Evolutionary conservation across 1,284 basidiomycete genomes (phyloP).

Genomic region (Malassezia caprae): DNA sequence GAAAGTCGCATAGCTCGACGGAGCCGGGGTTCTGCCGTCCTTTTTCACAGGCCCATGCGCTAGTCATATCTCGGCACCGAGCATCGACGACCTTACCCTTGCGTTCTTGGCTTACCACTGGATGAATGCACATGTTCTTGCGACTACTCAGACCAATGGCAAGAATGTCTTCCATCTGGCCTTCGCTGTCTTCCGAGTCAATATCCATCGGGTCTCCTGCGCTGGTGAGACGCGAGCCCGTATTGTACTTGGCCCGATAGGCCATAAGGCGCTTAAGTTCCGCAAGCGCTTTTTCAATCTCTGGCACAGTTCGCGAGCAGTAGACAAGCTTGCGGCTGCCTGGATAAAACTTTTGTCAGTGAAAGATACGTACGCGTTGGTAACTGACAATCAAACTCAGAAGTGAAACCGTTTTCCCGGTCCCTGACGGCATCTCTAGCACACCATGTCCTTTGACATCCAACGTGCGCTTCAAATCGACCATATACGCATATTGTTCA

Average conservation of each 20-base stretch:
- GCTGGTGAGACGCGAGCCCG: conserved; percentile 48
- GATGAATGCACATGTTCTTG: conserved; percentile 93
- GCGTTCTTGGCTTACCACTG: conserved; percentile 90
- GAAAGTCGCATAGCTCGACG: conserved; percentile 84
- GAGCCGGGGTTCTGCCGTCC: conserved; percentile 79
- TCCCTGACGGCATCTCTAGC: conserved; percentile 98
- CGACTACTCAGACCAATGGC: conserved; percentile 88
- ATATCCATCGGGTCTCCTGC: conserved; percentile 58
- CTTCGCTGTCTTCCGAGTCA: conserved; percentile 53
- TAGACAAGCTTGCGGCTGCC: conserved; percentile 90
- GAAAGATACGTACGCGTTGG: conserved; percentile 67
- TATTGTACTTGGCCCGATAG: conserved; percentile 56
- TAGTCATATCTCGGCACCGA: conserved; percentile 88
- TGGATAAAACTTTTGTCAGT: conserved; percentile 59
- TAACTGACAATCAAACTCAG: conserved; percentile 94
- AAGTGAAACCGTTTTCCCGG: conserved; percentile 95
- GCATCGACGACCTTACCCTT: conserved; percentile 97
- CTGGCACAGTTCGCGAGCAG: conserved; percentile 98
- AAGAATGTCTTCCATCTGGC: conserved; percentile 57
- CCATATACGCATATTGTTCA: conserved; percentile 99
- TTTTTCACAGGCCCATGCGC: conserved; percentile 71
- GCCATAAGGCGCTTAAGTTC: conserved; percentile 91
- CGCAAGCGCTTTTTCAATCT: conserved; percentile 95
- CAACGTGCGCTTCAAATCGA: conserved; percentile 88
- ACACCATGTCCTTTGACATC: conserved; percentile 91